These are phyloP conservation scores for Naganishia sp. DNA, from an alignment of 1,284 basidiomycete genomes.

Conservation along the genomic window DNA sequence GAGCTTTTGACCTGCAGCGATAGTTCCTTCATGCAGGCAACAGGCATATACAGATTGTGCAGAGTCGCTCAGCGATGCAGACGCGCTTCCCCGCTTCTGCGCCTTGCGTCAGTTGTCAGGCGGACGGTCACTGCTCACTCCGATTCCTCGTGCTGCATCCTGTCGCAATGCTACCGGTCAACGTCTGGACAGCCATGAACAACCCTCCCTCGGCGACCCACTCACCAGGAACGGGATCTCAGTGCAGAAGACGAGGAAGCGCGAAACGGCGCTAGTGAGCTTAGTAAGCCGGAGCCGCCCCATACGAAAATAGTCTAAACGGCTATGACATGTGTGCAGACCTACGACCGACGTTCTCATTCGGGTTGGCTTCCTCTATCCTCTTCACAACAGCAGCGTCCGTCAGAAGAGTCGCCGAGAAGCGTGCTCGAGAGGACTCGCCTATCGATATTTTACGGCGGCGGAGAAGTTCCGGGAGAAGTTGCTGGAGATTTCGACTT, in stretches of 20 bases:
- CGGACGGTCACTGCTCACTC: too few relatives aligned
- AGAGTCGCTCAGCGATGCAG: too few relatives aligned
- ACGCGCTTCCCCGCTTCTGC: too few relatives aligned
- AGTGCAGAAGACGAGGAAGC: background rate
- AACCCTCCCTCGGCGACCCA: too few relatives aligned
- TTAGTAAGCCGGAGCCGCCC: slow-evolving; percentile 13
- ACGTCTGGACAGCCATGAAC: too few relatives aligned
- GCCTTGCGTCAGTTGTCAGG: too few relatives aligned
- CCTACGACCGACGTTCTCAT: background rate
- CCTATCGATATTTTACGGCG: background rate
- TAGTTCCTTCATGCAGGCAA: too few relatives aligned
- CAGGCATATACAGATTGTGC: too few relatives aligned
- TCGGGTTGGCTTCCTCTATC: background rate
- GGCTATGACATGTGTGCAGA: slow-evolving; percentile 15
- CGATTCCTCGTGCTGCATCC: too few relatives aligned
- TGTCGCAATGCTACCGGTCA: too few relatives aligned
- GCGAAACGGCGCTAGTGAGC: background rate
- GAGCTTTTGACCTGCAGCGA: too few relatives aligned
- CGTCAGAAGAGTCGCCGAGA: slow-evolving; percentile 1
- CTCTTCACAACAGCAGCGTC: background rate
- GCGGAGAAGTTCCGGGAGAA: background rate
- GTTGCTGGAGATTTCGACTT: slow-evolving; percentile 1
- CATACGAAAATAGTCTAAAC: slow-evolving; percentile 19
- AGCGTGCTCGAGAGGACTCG: slow-evolving; percentile 1
- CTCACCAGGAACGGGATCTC: too few relatives aligned